These are phyloP conservation scores for Penicillium decumbens DNA, from an alignment of 2,329 filamentous ascomycete genomes.

Conservation along the genomic window DNA sequence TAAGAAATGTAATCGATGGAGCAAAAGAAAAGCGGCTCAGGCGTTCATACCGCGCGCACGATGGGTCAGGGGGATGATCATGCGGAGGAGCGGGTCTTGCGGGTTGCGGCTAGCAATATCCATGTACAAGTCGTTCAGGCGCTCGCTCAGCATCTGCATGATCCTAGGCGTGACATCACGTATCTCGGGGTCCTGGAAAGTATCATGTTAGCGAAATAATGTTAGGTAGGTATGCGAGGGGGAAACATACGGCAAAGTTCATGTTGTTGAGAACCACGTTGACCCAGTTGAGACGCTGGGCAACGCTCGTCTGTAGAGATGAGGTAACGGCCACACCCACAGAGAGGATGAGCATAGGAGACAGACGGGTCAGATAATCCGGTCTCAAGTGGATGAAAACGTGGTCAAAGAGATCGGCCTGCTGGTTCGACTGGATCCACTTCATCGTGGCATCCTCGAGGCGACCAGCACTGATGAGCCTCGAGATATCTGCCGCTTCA, in stretches of 20 bases:
- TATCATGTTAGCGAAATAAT: neutral
- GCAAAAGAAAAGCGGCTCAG: neutral
- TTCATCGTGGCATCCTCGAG: conserved; percentile 47
- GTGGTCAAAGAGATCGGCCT: conserved; percentile 58
- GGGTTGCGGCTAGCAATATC: conserved; percentile 50
- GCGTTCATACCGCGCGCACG: conserved; percentile 38
- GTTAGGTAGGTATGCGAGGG: conserved; percentile 2
- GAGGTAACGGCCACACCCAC: conserved; percentile 60
- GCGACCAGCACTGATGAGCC: conserved; percentile 37
- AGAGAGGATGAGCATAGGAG: conserved; percentile 56
- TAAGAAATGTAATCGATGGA: neutral
- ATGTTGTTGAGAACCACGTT: conserved; percentile 52
- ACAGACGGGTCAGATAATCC: conserved; percentile 51
- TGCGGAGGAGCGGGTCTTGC: conserved; percentile 49
- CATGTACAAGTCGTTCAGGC: conserved; percentile 56
- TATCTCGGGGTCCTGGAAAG: conserved; percentile 49
- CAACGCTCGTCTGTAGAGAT: conserved; percentile 50
- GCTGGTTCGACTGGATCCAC: conserved; percentile 60
- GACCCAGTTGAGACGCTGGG: conserved; percentile 57
- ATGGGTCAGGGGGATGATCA: conserved; percentile 46
- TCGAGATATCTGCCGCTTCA: conserved; percentile 41
- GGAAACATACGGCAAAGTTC: conserved; percentile 48
- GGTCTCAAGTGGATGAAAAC: conserved; percentile 57
- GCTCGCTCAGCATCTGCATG: conserved; percentile 56
- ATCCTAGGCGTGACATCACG: conserved; percentile 55